Conservation (phyloP, 1,139 yeast genomes). For the Yamadazyma jaroonii region DNA sequence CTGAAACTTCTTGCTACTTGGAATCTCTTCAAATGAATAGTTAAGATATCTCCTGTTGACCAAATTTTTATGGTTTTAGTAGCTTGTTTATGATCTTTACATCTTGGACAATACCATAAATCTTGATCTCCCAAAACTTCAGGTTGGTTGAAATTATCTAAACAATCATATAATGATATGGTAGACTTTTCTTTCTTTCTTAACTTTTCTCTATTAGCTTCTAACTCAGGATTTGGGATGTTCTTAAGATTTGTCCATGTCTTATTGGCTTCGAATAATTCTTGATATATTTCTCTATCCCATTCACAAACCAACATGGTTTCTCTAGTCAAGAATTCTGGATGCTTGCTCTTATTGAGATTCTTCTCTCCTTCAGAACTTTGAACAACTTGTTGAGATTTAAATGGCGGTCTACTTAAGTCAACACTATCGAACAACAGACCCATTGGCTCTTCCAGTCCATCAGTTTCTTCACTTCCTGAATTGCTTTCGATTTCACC, state of each 20-base stretch:
- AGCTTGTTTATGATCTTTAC: conserved; percentile 88
- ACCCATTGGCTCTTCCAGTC: conserved; percentile 20
- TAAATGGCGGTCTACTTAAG: conserved; percentile 8
- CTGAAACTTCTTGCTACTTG: conserved; percentile 82
- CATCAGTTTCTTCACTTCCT: conserved; percentile 7
- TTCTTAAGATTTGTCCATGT: conserved; percentile 54
- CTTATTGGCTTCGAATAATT: conserved; percentile 47
- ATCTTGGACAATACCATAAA: conserved; percentile 90
- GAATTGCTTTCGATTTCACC: conserved; percentile 6
- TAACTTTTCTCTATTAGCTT: conserved; percentile 39
- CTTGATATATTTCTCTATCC: conserved; percentile 46
- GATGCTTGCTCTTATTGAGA: conserved; percentile 15
- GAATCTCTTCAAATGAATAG: conserved; percentile 88
- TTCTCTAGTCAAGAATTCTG: conserved; percentile 25
- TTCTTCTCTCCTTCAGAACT: background rate
- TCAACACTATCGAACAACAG: conserved; percentile 30
- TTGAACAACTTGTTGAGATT: conserved; percentile 17
- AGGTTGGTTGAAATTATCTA: conserved; percentile 71
- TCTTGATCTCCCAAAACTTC: conserved; percentile 89
- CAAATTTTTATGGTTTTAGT: conserved; percentile 88
- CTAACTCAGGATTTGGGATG: conserved; percentile 53
- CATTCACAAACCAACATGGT: conserved; percentile 74
- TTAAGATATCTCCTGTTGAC: conserved; percentile 86
- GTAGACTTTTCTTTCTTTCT: conserved; percentile 43
- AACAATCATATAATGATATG: conserved; percentile 70